Percentiles rank a stretch among this genome's conserved stretches.
phyloP scores from a whole-genome alignment of 2,329 filamentous ascomycete species.

The Colletotrichum gloeosporioides region DNA sequence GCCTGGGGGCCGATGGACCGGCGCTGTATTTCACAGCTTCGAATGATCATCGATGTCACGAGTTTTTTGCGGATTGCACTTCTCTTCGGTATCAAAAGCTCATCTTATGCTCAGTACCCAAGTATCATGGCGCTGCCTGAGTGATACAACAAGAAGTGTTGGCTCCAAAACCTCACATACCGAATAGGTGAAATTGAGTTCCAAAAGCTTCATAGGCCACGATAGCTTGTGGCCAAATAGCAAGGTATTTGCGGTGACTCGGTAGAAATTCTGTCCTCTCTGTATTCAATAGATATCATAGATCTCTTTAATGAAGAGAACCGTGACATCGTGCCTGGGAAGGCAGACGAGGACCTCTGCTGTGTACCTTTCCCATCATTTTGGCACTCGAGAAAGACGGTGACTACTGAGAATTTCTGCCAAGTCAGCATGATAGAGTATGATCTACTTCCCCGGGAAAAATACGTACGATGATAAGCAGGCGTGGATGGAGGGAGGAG shows the following conservation, averaged over 20 bases:
- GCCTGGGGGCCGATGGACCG: fast-evolving
- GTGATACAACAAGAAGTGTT: neutral
- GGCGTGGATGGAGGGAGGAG: too few relatives aligned
- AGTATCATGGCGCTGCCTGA: neutral
- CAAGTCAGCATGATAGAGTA: too few relatives aligned
- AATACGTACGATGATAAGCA: too few relatives aligned
- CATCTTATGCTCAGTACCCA: neutral
- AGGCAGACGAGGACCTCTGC: too few relatives aligned
- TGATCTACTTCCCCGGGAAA: too few relatives aligned
- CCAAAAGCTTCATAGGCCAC: neutral
- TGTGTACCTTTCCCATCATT: too few relatives aligned
- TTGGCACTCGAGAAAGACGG: too few relatives aligned
- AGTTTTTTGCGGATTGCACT: neutral
- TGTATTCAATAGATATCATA: too few relatives aligned
- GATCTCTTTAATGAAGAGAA: too few relatives aligned
- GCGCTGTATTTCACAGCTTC: fast-evolving
- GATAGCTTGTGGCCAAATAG: neutral
- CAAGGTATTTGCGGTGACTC: neutral
- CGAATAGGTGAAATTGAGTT: neutral
- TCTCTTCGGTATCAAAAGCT: neutral
- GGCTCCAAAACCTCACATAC: fast-evolving
- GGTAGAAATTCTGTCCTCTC: neutral
- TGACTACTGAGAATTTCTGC: too few relatives aligned
- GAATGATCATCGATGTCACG: too few relatives aligned
- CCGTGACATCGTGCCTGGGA: too few relatives aligned